Base-by-base conservation (phyloP, 2,329 filamentous ascomycete species). In the Aspergillus vadensis region DNA sequence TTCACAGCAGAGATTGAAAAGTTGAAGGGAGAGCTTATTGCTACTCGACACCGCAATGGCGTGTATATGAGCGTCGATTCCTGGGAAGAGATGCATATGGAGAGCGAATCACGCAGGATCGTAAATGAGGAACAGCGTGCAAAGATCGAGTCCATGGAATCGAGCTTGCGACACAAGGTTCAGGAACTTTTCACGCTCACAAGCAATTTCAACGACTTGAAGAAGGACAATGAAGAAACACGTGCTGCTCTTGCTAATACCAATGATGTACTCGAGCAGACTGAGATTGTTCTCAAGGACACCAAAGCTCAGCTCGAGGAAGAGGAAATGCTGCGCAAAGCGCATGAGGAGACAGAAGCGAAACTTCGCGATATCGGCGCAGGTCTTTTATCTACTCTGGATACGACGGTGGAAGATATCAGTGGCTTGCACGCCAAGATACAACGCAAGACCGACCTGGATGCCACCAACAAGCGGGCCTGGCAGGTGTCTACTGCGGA, bases 1-100 rank as follows among this genome's bases (percentile, higher is more conserved):
- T 97, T 97, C 65, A 95, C 94, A 0, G 81, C 84, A 23, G 95
- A 99, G 73, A 97, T 99, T 55, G 92, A 99, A 75, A 95, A 92
- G 73, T 82, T 99, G 38, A 97, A 96, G 81, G 91, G 90, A 67
- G 95, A 99, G 73, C 82, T 99, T 14, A 96, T 97, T 65, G 90
- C 92, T 3, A 97, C 95, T 5, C 84, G 95, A 23, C 92, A 97
- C 73, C 88, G 95, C 39, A 97, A 98, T 72, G 95, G 95, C 56
- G 94, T 99, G 2, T 98, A 98, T 73, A 83, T 99, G 36, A 90
- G 94, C 0, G 90, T 91, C 59, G 92, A 97, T 60, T 86, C 86
- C 15, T 97, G 92, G 71, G 94, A 98, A 72, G 91, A 96, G 69
- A 90, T 99, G 78, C 94, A 88, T 0, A 90, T 91, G 5, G 89